Evolutionary conservation across 2,329 filamentous ascomycete species (phyloP).

Genomic region (Emergomyces orientalis): DNA sequence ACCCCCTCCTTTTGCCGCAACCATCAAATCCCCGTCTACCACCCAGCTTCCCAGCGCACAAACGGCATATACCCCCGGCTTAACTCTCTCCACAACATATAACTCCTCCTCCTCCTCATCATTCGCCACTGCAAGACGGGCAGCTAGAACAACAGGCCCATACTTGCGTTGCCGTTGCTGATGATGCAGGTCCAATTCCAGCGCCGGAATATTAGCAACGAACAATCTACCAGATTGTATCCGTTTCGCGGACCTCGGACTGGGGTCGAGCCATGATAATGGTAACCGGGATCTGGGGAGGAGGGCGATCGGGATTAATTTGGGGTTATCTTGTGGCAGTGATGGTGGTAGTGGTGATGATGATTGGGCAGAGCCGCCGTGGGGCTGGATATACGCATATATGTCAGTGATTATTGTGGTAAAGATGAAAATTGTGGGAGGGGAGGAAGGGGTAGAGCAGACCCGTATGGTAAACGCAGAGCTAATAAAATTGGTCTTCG

Average conservation of each 20-base stretch:
- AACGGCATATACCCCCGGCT: conserved; percentile 33
- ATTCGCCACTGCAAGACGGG: conserved; percentile 19
- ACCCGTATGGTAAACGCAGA: conserved; percentile 26
- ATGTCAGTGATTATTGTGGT: too few species aligned
- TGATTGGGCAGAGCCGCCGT: conserved; percentile 28
- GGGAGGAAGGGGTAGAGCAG: conserved; percentile 7
- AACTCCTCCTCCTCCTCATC: conserved; percentile 21
- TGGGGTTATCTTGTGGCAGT: conserved; percentile 27
- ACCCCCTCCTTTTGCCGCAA: conserved; percentile 26
- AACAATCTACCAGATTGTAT: conserved; percentile 31
- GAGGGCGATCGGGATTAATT: conserved; percentile 28
- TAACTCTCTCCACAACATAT: conserved; percentile 34
- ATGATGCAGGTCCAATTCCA: conserved; percentile 25
- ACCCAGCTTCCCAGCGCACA: conserved; percentile 27
- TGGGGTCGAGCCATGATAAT: conserved; percentile 32
- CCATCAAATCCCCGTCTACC: conserved; percentile 31
- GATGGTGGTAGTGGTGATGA: conserved; percentile 29
- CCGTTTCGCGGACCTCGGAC: conserved; percentile 19
- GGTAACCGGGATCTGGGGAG: conserved; percentile 31
- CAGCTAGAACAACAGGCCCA: conserved; percentile 27
- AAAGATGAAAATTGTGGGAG: too few species aligned
- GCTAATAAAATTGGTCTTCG: conserved; percentile 14
- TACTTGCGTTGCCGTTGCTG: conserved; percentile 3
- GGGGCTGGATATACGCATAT: conserved; percentile 23
- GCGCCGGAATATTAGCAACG: conserved; percentile 27